phyloP scores from a whole-genome alignment of 78 protist genomes.

The Diacronema lutheri region DNA sequence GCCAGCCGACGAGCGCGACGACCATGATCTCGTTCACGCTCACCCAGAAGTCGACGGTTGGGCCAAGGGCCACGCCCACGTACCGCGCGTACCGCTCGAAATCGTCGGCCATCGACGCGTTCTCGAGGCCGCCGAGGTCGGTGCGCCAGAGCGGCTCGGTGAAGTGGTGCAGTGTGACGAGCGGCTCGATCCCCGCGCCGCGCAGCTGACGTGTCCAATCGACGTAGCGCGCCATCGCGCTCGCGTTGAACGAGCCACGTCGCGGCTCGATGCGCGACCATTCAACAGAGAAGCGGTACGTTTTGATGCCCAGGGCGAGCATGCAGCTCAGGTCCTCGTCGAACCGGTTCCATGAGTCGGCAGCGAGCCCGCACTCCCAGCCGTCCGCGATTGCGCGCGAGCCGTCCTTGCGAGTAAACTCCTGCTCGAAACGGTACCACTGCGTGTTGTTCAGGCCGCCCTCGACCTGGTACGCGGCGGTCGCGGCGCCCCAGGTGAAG shows the following conservation, averaged over 20 bases:
- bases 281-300: slow-evolving; percentile 22
- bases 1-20: neutral
- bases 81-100: neutral
- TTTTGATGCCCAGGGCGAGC: neutral
- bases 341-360: slow-evolving; percentile 11
- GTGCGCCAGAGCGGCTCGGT: slow-evolving; percentile 24
- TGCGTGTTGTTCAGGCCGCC: slow-evolving; percentile 16
- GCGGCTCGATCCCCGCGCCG: slow-evolving; percentile 10
- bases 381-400: neutral
- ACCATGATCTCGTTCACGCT: slow-evolving; percentile 33
- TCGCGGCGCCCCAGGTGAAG: slow-evolving; percentile 25
- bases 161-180: slow-evolving; percentile 39
- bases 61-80: neutral
- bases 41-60: neutral
- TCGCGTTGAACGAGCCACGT: neutral
- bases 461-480: slow-evolving; percentile 34
- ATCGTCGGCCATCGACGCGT: neutral
- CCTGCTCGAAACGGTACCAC: slow-evolving; percentile 6
- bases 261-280: slow-evolving; percentile 11
- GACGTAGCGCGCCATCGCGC: neutral
- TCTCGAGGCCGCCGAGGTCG: neutral
- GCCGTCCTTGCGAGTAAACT: neutral
- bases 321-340: neutral
- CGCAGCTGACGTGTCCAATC: neutral
- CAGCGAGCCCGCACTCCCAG: neutral